phyloP scores from a whole-genome alignment of 2,329 filamentous ascomycete genomes.

The Sarocladium kiliense region DNA sequence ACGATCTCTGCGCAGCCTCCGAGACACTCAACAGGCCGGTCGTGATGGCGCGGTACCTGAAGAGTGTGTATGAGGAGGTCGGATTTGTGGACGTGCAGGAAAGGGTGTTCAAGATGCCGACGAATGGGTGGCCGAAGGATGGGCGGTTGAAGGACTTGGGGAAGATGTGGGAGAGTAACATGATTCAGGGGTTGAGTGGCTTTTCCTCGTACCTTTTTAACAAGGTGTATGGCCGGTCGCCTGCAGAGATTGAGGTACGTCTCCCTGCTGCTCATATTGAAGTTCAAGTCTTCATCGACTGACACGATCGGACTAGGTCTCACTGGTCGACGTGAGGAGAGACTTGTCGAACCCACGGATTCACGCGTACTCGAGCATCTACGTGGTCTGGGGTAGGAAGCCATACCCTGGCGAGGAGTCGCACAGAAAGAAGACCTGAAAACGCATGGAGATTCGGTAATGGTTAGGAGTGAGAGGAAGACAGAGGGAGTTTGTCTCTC shows the following conservation, averaged over 20 bases:
- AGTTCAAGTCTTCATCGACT: no score
- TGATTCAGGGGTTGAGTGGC: constrained; percentile 37
- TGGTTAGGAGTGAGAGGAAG: neutral
- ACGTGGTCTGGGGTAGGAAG: constrained; percentile 47
- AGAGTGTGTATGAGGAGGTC: constrained; percentile 35
- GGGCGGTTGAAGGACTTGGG: constrained; percentile 37
- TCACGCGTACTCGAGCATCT: constrained; percentile 44
- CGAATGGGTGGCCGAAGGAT: constrained; percentile 41
- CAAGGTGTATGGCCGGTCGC: constrained; percentile 32
- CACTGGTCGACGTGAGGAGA: constrained; percentile 42
- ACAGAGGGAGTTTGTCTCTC: neutral
- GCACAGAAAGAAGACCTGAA: neutral
- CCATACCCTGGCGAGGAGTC: constrained; percentile 31
- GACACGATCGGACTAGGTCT: constrained; percentile 29
- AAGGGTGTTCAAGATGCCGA: constrained; percentile 46
- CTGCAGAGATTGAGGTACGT: constrained; percentile 45
- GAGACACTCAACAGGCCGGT: constrained; percentile 31
- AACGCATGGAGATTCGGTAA: no score
- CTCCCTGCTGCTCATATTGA: no score
- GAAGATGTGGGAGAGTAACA: constrained; percentile 39
- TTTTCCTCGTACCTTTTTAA: constrained; percentile 37
- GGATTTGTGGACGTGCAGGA: constrained; percentile 53
- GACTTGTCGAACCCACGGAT: constrained; percentile 39
- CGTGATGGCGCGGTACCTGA: constrained; percentile 27
- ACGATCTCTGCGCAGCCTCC: constrained; percentile 34